Base-by-base conservation (phyloP, 2,329 filamentous ascomycete genomes). In the Cercospora zeae-maydis region DNA sequence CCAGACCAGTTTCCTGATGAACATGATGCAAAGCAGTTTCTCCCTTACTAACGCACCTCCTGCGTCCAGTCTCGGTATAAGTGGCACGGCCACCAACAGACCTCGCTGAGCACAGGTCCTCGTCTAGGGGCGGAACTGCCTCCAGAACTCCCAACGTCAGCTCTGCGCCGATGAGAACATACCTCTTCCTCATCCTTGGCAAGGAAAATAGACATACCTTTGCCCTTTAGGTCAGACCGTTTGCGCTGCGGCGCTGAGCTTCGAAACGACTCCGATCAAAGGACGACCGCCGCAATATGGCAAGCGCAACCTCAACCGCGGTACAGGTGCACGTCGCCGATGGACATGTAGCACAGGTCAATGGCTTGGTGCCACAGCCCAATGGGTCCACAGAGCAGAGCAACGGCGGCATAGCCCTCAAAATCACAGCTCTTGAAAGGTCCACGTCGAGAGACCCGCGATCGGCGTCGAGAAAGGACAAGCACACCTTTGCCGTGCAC, bases 401-500 rank as follows among this genome's bases (percentile, higher is more conserved):
- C 3, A 49, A 24, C 8, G 30, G 37, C n/a, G 13, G 36, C 19
- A 58, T 37, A 14, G n/a, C 14, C 27, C 10, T 33, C 39, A 24
- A 49, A 3, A 19, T 39, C 2, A 24, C 21, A 14, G 24, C 27
- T 39, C 37, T 21, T 14, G n/a, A 47, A 31, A 6, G 16, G 30
- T 36, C 55, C 1, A n/a, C 37, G 7, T 58, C 39, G 39, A 47
- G 33, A 52, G 57, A 59, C 27, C 24, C 45, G 10, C 57, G 57
- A 16, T 59, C 57, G 4, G 37, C 63, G 10, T 70, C 73, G 63
- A 84, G 79, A 71, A 95, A 93, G 76, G 98, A 98, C 80, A 90
- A 92, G 69, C 95, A 99, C 84, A 87, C 96, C 66, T 91, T 90
- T 63, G 93, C 93, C 33, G 87, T 96, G 36, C 95, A 99, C 77